Conservation (phyloP, 2,329 filamentous ascomycete species). For the Sclerotinia spermophila region DNA sequence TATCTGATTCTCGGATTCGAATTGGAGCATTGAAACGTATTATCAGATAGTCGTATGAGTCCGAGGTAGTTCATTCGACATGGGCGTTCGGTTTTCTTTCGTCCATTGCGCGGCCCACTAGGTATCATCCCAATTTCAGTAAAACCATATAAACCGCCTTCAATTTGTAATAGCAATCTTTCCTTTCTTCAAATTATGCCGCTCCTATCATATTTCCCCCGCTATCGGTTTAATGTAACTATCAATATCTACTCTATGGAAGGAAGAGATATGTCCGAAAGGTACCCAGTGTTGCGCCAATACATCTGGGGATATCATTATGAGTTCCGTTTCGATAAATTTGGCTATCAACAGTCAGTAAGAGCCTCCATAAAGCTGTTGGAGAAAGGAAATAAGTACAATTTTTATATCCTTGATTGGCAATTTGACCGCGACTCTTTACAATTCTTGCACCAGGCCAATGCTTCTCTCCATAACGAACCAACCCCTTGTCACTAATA, state of each 20-base stretch:
- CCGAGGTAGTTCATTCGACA: background rate
- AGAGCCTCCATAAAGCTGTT: background rate
- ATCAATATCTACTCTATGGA: constrained; percentile 58
- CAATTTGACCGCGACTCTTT: constrained; percentile 72
- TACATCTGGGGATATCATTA: constrained; percentile 72
- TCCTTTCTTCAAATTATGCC: background rate
- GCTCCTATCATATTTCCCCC: background rate
- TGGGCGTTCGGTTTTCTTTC: background rate
- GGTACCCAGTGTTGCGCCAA: constrained; percentile 79
- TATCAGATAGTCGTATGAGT: background rate
- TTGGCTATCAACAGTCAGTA: constrained; percentile 51
- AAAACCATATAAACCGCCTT: background rate
- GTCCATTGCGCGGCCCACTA: background rate
- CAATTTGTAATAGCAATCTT: background rate
- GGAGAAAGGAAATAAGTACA: constrained; percentile 52
- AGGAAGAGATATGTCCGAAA: constrained; percentile 58
- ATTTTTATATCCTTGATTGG: constrained; percentile 64
- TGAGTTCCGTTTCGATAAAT: constrained; percentile 71
- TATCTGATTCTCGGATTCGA: background rate
- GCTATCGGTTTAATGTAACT: constrained; percentile 37
- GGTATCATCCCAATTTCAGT: background rate
- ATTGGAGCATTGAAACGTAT: background rate
- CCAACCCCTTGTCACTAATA: constrained; percentile 62
- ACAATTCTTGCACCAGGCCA: constrained; percentile 76
- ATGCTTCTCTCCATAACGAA: constrained; percentile 62